phyloP scores from a whole-genome alignment of 2,329 filamentous ascomycete species.

The Chalara sp. region DNA sequence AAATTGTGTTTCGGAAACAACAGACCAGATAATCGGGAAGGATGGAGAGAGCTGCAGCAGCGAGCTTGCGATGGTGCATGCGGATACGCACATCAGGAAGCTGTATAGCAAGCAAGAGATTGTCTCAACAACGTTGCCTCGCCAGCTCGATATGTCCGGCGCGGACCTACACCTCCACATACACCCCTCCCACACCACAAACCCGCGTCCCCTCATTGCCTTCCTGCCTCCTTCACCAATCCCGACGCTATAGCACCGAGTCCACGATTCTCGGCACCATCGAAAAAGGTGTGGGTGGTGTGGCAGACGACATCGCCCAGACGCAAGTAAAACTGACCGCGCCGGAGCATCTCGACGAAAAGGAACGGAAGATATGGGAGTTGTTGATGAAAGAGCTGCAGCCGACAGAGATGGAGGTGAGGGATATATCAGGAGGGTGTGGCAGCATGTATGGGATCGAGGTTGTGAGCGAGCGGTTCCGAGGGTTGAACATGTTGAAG shows the following conservation, averaged over 20 bases:
- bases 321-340: conserved; percentile 23
- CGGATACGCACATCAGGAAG: background rate
- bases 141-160: background rate
- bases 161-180: background rate
- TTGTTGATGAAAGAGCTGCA: conserved; percentile 25
- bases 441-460: conserved; percentile 85
- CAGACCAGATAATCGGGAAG: background rate
- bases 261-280: background rate
- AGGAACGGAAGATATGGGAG: conserved; percentile 54
- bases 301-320: background rate
- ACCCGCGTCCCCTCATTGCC: background rate
- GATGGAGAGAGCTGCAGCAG: background rate
- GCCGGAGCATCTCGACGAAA: conserved; percentile 44
- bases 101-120: background rate
- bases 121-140: background rate
- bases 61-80: background rate
- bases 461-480: conserved; percentile 65
- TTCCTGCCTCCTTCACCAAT: background rate
- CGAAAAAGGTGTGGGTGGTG: background rate
- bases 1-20: too few relatives aligned
- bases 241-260: background rate
- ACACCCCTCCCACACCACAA: background rate
- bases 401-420: conserved; percentile 37
- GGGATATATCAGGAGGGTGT: conserved; percentile 78
- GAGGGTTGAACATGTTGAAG: conserved; percentile 65